Base-by-base conservation (phyloP, 805 yeast species). In the Metschnikowia vanudenii region DNA sequence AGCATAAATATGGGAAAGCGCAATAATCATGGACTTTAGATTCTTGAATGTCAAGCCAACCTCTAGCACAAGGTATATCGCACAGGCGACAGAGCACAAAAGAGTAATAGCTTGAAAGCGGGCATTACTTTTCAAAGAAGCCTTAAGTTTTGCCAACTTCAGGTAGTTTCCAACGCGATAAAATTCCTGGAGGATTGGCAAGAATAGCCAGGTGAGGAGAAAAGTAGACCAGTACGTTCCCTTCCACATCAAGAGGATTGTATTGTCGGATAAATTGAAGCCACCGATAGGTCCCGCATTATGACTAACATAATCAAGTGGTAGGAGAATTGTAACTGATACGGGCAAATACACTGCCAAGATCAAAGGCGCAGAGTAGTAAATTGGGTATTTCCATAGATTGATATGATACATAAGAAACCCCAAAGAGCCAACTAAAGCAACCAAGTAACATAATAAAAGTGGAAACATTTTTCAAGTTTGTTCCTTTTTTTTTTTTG, bases 141-240 rank as follows among this genome's bases (percentile, higher is more conserved):
- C 86, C 44, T 64, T 68, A 42, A 86, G 60, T 47, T 77, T 69
- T 14, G 67, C 65, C 5, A 62, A 48, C 5, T 71, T 71, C 34
- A 76, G 76, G 57, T 73, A 78, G 59, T 82, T 76, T 9, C 96
- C 95, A 2, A 88, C 82, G 41, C 80, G 78, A 54, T 80, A 83
- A 69, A 78, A 88, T 54, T 82, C 84, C 61, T 88, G 94, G 20
- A 85, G 68, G 29, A 84, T 66, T 0, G 96, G 96, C 40, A 88
- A 63, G 1, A 86, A 52, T 6, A 80, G 66, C 96, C 96, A 88
- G 35, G 95, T 88, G 45, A 88, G 66, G n/a, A 74, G 58, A 56
- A 88, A 88, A 0, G 95, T 85, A 9, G 79, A 66, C 96, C 96
- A 88, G 63, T 88, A 88, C 43, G 84, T 81, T 39, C 79, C 57